phyloP scores from a whole-genome alignment of 75 land plant genomes.

The Cunninghamia lanceolata region DNA sequence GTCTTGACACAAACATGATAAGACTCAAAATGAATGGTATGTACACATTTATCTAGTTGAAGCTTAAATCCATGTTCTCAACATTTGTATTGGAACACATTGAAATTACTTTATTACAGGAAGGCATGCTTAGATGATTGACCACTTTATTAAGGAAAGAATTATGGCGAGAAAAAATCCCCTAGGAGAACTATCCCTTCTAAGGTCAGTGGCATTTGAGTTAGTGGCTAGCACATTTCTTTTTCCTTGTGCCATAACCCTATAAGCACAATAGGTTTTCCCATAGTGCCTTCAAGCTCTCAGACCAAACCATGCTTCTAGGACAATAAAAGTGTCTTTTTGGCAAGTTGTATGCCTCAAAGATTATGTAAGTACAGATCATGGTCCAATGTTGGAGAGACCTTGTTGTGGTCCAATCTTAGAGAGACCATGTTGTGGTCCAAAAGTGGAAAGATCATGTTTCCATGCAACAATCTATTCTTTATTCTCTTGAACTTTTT shows the following conservation, averaged over 20 bases:
- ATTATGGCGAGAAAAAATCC: neutral
- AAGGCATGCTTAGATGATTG: neutral
- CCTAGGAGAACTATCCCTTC: neutral
- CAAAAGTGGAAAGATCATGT: neutral
- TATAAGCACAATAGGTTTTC: neutral
- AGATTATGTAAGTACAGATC: neutral
- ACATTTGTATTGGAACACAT: neutral
- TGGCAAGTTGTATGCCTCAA: neutral
- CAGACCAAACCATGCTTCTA: neutral
- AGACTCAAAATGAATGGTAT: neutral
- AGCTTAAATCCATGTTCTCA: neutral
- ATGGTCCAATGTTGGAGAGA: neutral
- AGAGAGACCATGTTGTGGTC: too few relatives aligned
- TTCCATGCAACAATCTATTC: too few relatives aligned
- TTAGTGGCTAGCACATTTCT: neutral
- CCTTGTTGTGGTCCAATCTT: neutral
- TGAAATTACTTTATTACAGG: neutral
- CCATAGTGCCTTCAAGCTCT: neutral
- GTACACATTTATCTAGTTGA: neutral
- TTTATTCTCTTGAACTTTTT: too few relatives aligned
- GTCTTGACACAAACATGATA: too few relatives aligned
- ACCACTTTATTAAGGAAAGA: neutral
- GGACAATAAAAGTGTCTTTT: neutral
- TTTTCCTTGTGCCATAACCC: too few relatives aligned
- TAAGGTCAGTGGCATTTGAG: neutral